These are phyloP conservation scores for Solanum habrochaites DNA, from an alignment of 257 asterid species.

Conservation along the genomic window DNA sequence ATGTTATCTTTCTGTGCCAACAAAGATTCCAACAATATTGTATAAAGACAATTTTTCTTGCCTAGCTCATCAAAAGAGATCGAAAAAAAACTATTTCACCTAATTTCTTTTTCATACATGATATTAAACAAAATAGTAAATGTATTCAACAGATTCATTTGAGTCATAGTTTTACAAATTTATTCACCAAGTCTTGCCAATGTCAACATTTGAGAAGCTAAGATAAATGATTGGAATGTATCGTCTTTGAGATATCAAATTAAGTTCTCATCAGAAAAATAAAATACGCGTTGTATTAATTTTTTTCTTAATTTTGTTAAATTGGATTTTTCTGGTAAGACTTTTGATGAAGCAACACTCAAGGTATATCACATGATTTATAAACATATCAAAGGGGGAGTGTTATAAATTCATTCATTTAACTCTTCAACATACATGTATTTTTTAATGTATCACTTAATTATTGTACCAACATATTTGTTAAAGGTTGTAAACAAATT, in stretches of 20 bases:
- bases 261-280: fast-evolving
- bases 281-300: too few species aligned
- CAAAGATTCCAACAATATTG: too few species aligned
- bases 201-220: neutral
- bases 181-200: neutral
- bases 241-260: too few species aligned
- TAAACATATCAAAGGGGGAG: neutral
- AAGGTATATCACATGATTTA: too few species aligned
- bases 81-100: neutral
- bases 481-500: too few species aligned
- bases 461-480: neutral
- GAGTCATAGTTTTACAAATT: too few species aligned
- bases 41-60: neutral
- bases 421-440: neutral
- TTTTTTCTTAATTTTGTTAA: too few species aligned
- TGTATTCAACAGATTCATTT: too few species aligned
- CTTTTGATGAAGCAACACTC: neutral
- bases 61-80: neutral
- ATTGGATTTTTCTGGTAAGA: neutral
- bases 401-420: neutral
- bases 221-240: neutral
- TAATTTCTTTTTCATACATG: neutral
- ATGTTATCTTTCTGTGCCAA: too few species aligned
- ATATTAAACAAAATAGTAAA: too few species aligned
- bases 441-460: too few species aligned